phyloP scores from a whole-genome alignment of 495 filamentous ascomycete species.

The Penicillium turbatum region DNA sequence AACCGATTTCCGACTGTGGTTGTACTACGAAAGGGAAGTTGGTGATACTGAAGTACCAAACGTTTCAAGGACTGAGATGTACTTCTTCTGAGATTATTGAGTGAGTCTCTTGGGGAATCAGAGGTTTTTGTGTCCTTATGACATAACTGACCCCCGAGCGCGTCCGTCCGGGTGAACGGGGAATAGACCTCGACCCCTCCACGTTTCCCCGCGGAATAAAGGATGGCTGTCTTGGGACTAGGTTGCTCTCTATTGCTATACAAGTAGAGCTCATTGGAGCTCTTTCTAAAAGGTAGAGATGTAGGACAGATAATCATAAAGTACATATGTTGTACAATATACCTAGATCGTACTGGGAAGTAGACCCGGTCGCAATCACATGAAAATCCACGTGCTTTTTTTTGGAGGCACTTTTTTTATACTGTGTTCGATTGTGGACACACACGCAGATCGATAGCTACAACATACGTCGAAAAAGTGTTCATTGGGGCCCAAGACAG shows the following conservation, averaged over 20 bases:
- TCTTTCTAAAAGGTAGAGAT: background rate
- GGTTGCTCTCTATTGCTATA: background rate
- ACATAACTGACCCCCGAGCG: conserved; percentile 4
- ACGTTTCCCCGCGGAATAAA: conserved; percentile 21
- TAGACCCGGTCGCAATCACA: conserved; percentile 13
- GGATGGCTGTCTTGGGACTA: conserved; percentile 10
- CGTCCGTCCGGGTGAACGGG: conserved; percentile 27
- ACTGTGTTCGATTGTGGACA: no score
- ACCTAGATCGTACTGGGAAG: background rate
- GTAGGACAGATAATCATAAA: background rate
- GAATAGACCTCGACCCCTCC: conserved; percentile 11
- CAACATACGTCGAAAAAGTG: no score
- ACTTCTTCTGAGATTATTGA: background rate
- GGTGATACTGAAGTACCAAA: background rate
- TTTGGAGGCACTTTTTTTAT: no score
- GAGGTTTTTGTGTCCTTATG: background rate
- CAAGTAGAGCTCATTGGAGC: no score
- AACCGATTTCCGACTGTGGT: conserved; percentile 8
- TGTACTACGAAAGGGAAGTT: no score
- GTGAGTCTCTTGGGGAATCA: no score
- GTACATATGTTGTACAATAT: background rate
- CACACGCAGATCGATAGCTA: no score
- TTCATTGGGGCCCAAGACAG: no score
- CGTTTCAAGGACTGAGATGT: background rate
- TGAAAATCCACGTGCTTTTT: conserved; percentile 6